Conservation (phyloP, 2,329 filamentous ascomycete genomes). For the Diplodia seriata region DNA sequence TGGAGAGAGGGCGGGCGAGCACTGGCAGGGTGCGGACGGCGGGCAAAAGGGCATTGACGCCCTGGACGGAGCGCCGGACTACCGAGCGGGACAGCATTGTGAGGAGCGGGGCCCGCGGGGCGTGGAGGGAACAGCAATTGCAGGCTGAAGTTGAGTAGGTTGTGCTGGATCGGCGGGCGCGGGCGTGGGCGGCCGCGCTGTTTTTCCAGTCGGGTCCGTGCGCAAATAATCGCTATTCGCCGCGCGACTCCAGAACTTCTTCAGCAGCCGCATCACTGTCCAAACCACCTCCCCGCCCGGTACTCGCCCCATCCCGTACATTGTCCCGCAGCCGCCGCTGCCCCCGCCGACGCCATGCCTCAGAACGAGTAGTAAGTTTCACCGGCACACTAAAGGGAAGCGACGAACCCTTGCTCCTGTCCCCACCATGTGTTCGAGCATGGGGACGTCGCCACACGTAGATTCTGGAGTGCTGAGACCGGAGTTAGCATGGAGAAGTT, state of each 20-base stretch:
- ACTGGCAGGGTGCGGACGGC: slow-evolving; percentile 61
- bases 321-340: too few species aligned
- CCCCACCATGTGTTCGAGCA: too few species aligned
- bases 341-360: slow-evolving; percentile 59
- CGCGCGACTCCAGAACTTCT: neutral
- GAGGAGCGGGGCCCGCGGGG: slow-evolving; percentile 17
- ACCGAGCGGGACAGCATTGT: slow-evolving; percentile 60
- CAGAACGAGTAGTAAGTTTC: slow-evolving; percentile 70
- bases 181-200: slow-evolving; percentile 13
- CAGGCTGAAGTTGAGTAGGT: slow-evolving; percentile 2
- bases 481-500: slow-evolving; percentile 67
- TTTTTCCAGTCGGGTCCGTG: slow-evolving; percentile 2
- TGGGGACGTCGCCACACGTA: too few species aligned
- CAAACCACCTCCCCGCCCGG: too few species aligned
- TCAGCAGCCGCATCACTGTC: too few species aligned
- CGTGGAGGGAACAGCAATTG: slow-evolving; percentile 13
- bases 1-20: slow-evolving; percentile 52
- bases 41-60: slow-evolving; percentile 62
- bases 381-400: too few species aligned
- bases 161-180: slow-evolving; percentile 3
- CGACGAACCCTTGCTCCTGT: too few species aligned
- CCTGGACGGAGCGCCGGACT: slow-evolving; percentile 68
- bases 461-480: too few species aligned
- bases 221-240: neutral
- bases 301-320: too few species aligned